A percentile compares a stretch with the other conserved stretches of the same genome.
These are phyloP conservation scores for Solanum bulbocastanum DNA, from an alignment of 257 asterid species.

Conservation along the genomic window DNA sequence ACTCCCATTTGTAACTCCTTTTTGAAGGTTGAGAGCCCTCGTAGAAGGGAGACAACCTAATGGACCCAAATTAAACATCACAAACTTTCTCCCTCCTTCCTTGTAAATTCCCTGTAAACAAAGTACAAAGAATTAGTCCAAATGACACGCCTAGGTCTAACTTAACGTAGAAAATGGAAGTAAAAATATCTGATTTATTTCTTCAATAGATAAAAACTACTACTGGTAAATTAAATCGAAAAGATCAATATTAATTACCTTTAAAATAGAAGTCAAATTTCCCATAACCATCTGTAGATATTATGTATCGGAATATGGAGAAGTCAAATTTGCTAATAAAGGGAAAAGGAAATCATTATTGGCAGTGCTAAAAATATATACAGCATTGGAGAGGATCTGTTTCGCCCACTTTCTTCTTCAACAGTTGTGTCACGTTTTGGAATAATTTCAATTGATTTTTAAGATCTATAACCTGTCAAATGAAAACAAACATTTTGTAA, in stretches of 20 bases:
- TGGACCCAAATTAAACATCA: constrained; percentile 3
- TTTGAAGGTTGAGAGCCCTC: not conserved
- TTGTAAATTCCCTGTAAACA: not conserved
- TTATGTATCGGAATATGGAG: not conserved
- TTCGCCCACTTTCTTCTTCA: no score
- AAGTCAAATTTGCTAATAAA: not conserved
- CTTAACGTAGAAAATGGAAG: no score
- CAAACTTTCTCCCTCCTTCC: constrained; percentile 21
- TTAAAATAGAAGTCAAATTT: not conserved
- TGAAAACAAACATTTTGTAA: no score
- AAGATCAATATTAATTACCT: no score
- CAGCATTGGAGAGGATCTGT: not conserved
- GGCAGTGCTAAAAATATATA: not conserved
- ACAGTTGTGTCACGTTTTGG: no score
- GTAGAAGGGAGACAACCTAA: not conserved
- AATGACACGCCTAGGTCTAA: no score
- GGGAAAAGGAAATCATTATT: not conserved
- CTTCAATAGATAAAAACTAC: no score
- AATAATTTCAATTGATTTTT: no score
- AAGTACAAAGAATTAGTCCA: no score
- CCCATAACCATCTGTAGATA: not conserved
- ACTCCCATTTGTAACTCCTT: not conserved
- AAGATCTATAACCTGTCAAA: no score
- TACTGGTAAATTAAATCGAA: no score
- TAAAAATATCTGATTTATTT: no score